These are phyloP conservation scores for Trypanosoma conorhini DNA, from an alignment of 208 protist genomes.

Conservation along the genomic window DNA sequence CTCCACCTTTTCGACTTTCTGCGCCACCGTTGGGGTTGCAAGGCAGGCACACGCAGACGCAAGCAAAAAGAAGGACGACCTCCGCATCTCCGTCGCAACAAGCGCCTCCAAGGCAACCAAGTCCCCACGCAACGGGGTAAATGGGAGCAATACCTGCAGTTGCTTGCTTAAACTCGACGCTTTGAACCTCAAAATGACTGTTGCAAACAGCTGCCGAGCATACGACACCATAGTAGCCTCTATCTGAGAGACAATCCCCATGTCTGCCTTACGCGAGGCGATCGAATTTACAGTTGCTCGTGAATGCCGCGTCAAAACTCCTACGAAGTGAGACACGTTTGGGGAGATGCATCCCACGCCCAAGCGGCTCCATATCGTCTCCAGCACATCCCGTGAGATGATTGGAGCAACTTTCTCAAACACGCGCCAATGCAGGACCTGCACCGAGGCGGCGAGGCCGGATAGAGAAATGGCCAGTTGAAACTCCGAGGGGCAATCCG, in stretches of 20 bases:
- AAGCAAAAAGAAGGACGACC: constrained; percentile 27
- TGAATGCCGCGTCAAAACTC: constrained; percentile 32
- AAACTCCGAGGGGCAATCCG: constrained; percentile 30
- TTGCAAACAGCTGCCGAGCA: constrained; percentile 73
- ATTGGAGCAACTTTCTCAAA: constrained; percentile 8
- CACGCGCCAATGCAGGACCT: constrained; percentile 46
- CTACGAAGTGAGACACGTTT: constrained; percentile 39
- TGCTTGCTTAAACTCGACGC: constrained; percentile 33
- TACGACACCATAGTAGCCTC: constrained; percentile 74
- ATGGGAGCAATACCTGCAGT: constrained; percentile 62
- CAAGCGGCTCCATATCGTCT: constrained; percentile 19
- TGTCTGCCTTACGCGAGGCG: constrained; percentile 13
- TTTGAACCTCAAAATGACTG: constrained; percentile 29
- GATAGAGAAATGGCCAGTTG: constrained; percentile 49
- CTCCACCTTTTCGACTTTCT: constrained; percentile 23
- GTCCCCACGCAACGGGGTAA: constrained; percentile 55
- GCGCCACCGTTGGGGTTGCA: constrained; percentile 14
- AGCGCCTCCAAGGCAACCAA: constrained; percentile 16
- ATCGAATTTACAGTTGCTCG: neutral
- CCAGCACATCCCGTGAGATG: constrained; percentile 16
- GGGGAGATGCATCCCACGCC: constrained; percentile 27
- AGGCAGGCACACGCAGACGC: constrained; percentile 28
- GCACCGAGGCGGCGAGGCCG: constrained; percentile 38
- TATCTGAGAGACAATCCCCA: constrained; percentile 57
- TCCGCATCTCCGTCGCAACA: constrained; percentile 10